Conservation (phyloP, 1,139 yeast species). For the Zygosaccharomyces sapae region DNA sequence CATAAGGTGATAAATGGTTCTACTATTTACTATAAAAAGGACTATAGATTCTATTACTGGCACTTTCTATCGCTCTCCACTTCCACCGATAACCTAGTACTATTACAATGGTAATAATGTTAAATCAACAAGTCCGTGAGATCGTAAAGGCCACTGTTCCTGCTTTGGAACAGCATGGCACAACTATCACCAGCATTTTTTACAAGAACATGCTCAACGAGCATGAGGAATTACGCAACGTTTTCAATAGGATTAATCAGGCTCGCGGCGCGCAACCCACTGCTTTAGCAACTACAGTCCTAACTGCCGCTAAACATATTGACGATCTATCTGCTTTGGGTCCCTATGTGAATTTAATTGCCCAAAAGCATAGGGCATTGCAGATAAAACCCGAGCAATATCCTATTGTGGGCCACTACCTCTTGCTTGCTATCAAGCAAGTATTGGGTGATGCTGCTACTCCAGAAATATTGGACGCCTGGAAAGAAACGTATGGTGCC, state of each 20-base stretch:
- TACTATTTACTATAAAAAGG: background rate
- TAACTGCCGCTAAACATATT: constrained; percentile 61
- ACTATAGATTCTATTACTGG: background rate
- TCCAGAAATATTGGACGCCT: constrained; percentile 55
- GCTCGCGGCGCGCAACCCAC: constrained; percentile 54
- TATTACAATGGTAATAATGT: constrained; percentile 17
- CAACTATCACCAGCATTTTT: constrained; percentile 50
- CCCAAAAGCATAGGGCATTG: constrained; percentile 62
- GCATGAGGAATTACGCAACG: constrained; percentile 52
- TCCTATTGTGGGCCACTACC: constrained; percentile 56
- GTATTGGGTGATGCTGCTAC: constrained; percentile 58
- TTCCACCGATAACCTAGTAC: background rate
- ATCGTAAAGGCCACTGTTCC: constrained; percentile 58
- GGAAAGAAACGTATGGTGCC: constrained; percentile 62
- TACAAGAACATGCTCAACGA: constrained; percentile 52
- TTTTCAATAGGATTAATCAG: constrained; percentile 61
- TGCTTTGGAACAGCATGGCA: constrained; percentile 53
- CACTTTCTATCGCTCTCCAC: too few species aligned
- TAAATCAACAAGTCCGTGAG: constrained; percentile 29
- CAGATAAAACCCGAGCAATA: constrained; percentile 61
- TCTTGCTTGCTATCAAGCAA: constrained; percentile 51
- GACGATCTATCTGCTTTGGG: constrained; percentile 53
- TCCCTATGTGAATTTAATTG: constrained; percentile 57
- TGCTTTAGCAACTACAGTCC: constrained; percentile 58
- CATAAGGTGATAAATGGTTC: background rate